Base-by-base conservation (phyloP, 106 monocot genomes). In the Chionographis japonica region DNA sequence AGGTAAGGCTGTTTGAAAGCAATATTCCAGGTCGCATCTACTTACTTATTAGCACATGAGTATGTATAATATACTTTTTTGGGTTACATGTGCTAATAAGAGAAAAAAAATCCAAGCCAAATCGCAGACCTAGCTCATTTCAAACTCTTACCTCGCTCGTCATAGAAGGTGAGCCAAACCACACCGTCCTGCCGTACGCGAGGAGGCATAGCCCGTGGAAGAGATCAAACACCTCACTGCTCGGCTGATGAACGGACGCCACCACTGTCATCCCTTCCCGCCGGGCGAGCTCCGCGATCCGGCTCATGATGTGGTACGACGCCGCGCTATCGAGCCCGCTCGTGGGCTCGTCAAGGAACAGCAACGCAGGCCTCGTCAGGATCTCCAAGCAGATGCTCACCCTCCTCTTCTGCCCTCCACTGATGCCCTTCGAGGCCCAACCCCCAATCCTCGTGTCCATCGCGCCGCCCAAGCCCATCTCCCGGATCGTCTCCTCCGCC, bases 341-440 rank as follows among this genome's bases (percentile, higher is more conserved):
- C 0, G 88, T 92, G 15, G 85, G 88, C 68, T 92, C 92, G 61
- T 92, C 92, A 2, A 92, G 60, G 82, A 92, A 92, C 3, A 92
- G 77, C 8, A 92, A 76, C 73, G 62, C 59, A 3, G 92, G 92
- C 12, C 86, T 52, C 4, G 81, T 92, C 50, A 92, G 46, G 52
- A 86, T 86, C 78, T 92, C 86, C 4, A 86, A 49, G 81, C 92
- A 92, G 3, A 92, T 88, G 80, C 88, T 88, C 14, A 92, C 88
- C 27, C 92, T 72, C 51, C 85, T 69, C 68, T 75, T 83, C 65
- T 92, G 88, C 1, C 88, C 92, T 0, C 88, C 81, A 40, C 92
- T 88, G 6, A 92, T 70, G 8, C 88, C 85, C 43, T 86, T 85
- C 4, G 43, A 56, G 2, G 58, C 52, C 70, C 68, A 62, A 10